phyloP scores from a whole-genome alignment of 1,139 yeast species.

The Saccharomyces hybrid region DNA sequence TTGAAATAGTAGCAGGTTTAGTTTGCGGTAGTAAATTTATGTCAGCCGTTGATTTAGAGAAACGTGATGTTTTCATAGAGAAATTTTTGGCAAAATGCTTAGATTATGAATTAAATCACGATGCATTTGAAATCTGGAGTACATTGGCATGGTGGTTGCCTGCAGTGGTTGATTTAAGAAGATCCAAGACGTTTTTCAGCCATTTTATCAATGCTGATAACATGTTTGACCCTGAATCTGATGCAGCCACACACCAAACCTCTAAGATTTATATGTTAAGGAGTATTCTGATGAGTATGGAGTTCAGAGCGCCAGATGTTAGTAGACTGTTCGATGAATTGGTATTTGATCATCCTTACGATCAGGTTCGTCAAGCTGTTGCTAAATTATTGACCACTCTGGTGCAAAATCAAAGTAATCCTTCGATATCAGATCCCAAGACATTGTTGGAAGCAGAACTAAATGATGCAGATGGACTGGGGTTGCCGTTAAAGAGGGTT shows the following conservation, averaged over 20 bases:
- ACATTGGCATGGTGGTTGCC: conserved; percentile 73
- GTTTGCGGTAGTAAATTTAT: conserved; percentile 43
- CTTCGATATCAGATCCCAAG: conserved; percentile 40
- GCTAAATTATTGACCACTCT: conserved; percentile 58
- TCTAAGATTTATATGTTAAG: conserved; percentile 50
- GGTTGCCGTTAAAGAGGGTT: conserved; percentile 29
- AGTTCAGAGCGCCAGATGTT: conserved; percentile 52
- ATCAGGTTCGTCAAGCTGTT: conserved; percentile 63
- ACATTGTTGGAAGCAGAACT: conserved; percentile 36
- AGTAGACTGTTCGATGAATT: conserved; percentile 41
- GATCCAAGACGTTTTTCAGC: conserved; percentile 49
- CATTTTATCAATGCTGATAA: conserved; percentile 39
- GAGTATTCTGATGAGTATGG: conserved; percentile 46
- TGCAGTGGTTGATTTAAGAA: conserved; percentile 54
- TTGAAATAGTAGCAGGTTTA: conserved; percentile 56
- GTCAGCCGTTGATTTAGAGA: conserved; percentile 25
- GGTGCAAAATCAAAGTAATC: conserved; percentile 46
- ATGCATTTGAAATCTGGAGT: conserved; percentile 69
- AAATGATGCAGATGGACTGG: conserved; percentile 35
- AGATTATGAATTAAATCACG: conserved; percentile 62
- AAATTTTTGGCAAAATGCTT: conserved; percentile 43
- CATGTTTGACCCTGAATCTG: conserved; percentile 45
- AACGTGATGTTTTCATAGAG: conserved; percentile 43
- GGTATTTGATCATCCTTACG: conserved; percentile 58
- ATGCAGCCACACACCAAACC: conserved; percentile 62